Percentiles rank a stretch among this genome's conserved stretches.
phyloP scores from a whole-genome alignment of 1,284 basidiomycete genomes.

The Leccinum pachyderme region DNA sequence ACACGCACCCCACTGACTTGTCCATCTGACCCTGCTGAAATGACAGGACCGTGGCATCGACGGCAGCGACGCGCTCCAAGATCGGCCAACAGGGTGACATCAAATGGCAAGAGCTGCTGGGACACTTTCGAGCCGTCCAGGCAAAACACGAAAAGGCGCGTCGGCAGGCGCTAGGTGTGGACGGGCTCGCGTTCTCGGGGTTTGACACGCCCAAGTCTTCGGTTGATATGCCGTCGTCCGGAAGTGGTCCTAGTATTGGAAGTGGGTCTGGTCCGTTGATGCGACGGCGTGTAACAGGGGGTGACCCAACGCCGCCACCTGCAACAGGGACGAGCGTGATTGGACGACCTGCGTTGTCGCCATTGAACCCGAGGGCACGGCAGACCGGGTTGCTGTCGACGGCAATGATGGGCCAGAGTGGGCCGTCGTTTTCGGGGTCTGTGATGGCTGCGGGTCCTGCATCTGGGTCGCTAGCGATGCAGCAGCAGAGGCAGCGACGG shows the following conservation, averaged over 20 bases:
- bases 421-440: conserved; percentile 18
- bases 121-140: conserved; percentile 84
- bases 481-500: conserved; percentile 51
- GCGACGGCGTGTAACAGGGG: conserved; percentile 59
- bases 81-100: conserved; percentile 77
- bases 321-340: conserved; percentile 2
- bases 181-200: conserved; percentile 18
- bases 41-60: conserved; percentile 35
- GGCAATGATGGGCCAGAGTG: conserved; percentile 21
- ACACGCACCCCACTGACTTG: background rate
- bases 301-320: conserved; percentile 29
- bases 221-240: conserved; percentile 19
- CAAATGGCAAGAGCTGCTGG: conserved; percentile 89
- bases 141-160: conserved; percentile 84
- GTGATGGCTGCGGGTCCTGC: background rate
- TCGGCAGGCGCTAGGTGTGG: conserved; percentile 57
- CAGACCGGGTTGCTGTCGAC: conserved; percentile 44
- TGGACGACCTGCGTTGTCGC: conserved; percentile 51
- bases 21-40: background rate
- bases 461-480: conserved; percentile 31
- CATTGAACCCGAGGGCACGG: conserved; percentile 68
- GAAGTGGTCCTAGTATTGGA: conserved; percentile 20
- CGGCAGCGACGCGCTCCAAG: conserved; percentile 56
- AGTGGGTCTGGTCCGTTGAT: conserved; percentile 38
- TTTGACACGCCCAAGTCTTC: conserved; percentile 27